Percentiles rank a stretch among this genome's conserved stretches.
Conservation (phyloP, 139 green algal genomes). For the Klebsormidium nitens region DNA sequence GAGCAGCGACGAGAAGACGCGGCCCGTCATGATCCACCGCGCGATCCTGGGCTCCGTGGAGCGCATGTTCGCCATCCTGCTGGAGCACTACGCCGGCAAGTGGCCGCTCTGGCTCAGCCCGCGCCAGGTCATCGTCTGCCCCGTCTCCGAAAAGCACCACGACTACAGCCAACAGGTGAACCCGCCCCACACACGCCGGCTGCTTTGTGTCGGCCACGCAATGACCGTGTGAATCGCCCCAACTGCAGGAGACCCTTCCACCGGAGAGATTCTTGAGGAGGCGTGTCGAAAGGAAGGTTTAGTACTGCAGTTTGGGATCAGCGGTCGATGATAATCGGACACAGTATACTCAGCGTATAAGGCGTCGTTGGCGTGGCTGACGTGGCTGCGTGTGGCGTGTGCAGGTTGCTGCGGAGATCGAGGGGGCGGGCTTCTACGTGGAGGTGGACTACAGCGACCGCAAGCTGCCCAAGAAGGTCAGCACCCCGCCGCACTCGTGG, state of each 20-base stretch:
- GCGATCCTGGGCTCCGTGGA: conserved; percentile 93
- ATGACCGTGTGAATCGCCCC: no score
- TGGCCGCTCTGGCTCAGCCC: conserved; percentile 96
- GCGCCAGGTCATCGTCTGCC: conserved; percentile 93
- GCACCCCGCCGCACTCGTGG: no score
- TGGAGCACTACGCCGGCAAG: conserved; percentile 96
- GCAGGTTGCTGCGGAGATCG: conserved; percentile 46
- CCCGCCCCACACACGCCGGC: neutral
- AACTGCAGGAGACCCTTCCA: no score
- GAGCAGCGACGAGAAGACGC: conserved; percentile 23
- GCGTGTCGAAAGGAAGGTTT: no score
- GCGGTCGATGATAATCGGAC: no score
- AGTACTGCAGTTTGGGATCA: no score
- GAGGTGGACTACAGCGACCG: conserved; percentile 76
- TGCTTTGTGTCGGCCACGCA: neutral
- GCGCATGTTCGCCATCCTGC: conserved; percentile 98
- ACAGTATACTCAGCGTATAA: no score
- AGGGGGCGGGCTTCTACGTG: conserved; percentile 55
- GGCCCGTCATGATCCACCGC: conserved; percentile 96
- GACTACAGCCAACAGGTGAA: conserved; percentile 73
- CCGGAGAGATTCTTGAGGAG: no score
- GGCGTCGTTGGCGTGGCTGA: no score
- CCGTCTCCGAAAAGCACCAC: conserved; percentile 68
- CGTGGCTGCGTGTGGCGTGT: neutral
- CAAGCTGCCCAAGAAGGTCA: conserved; percentile 99